These are phyloP conservation scores for Hypoxylon intermedium DNA, from an alignment of 495 filamentous ascomycete genomes.

Conservation along the genomic window DNA sequence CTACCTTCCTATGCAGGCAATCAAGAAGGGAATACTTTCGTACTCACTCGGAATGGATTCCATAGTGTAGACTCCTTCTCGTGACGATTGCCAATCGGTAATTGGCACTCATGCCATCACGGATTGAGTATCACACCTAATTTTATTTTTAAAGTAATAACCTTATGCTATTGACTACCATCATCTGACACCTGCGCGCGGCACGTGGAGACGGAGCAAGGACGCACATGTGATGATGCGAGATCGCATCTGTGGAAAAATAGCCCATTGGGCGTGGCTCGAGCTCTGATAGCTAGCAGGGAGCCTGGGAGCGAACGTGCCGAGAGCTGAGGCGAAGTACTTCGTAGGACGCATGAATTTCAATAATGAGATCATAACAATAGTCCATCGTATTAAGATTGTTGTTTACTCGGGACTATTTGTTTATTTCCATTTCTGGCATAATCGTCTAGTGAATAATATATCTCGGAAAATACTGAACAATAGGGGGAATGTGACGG, in stretches of 20 bases:
- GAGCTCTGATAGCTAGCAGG: constrained; percentile 6
- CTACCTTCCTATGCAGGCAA: no score
- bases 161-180: constrained; percentile 22
- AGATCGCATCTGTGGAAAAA: constrained; percentile 18
- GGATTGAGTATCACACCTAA: constrained; percentile 14
- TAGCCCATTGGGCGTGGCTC: constrained; percentile 7
- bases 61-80: no score
- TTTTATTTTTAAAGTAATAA: constrained; percentile 25
- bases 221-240: constrained; percentile 28
- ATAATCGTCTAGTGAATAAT: constrained; percentile 1
- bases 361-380: constrained; percentile 36
- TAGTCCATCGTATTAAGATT: constrained; percentile 38
- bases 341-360: constrained; percentile 34
- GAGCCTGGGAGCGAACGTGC: no score
- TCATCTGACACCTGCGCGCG: constrained; percentile 21
- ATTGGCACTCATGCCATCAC: constrained; percentile 13
- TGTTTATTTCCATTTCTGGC: constrained; percentile 32
- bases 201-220: constrained; percentile 24
- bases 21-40: not conserved
- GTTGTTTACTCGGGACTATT: constrained; percentile 35
- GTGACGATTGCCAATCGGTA: constrained; percentile 15
- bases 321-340: constrained; percentile 2
- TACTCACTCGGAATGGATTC: no score
- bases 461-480: constrained; percentile 12
- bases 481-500: constrained; percentile 26